Percentiles rank a stretch among this genome's conserved stretches.
phyloP scores from a whole-genome alignment of 345 rosid genomes.

The Fremontodendron californicum region DNA sequence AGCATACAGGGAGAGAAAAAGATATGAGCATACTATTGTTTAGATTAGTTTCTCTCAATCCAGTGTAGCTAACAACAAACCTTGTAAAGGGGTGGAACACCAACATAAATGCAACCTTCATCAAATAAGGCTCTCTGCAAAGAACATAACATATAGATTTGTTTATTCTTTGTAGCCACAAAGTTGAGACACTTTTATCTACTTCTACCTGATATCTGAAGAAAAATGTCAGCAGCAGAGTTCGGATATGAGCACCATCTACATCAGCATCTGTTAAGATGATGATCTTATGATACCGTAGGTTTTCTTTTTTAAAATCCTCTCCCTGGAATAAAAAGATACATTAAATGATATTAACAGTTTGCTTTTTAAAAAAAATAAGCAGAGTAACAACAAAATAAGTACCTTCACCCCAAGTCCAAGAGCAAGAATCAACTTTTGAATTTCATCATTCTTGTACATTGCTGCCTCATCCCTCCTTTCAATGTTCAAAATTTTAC shows the following conservation, averaged over 20 bases:
- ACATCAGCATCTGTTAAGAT: constrained; percentile 99
- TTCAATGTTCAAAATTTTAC: constrained; percentile 91
- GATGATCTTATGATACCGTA: constrained; percentile 93
- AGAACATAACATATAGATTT: constrained; percentile 17
- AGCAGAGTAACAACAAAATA: background rate
- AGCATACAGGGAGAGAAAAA: constrained; percentile 12
- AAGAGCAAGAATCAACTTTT: constrained; percentile 87
- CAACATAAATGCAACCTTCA: constrained; percentile 92
- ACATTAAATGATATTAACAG: constrained; percentile 11
- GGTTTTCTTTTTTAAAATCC: constrained; percentile 73
- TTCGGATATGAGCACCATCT: constrained; percentile 98
- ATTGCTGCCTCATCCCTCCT: constrained; percentile 96
- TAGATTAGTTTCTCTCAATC: constrained; percentile 13
- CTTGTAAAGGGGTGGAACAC: constrained; percentile 97
- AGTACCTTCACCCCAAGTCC: constrained; percentile 96
- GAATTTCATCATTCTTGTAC: constrained; percentile 98
- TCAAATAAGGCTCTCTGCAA: constrained; percentile 85
- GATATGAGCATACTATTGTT: constrained; percentile 1
- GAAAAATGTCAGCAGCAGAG: constrained; percentile 90
- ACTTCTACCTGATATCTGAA: constrained; percentile 87
- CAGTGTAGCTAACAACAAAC: constrained; percentile 30
- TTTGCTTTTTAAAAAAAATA: background rate
- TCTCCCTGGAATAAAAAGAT: constrained; percentile 62
- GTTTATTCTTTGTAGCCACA: background rate
- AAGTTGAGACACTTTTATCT: background rate